Conservation (phyloP, 129 eudicot species). For the Apium graveolens region DNA sequence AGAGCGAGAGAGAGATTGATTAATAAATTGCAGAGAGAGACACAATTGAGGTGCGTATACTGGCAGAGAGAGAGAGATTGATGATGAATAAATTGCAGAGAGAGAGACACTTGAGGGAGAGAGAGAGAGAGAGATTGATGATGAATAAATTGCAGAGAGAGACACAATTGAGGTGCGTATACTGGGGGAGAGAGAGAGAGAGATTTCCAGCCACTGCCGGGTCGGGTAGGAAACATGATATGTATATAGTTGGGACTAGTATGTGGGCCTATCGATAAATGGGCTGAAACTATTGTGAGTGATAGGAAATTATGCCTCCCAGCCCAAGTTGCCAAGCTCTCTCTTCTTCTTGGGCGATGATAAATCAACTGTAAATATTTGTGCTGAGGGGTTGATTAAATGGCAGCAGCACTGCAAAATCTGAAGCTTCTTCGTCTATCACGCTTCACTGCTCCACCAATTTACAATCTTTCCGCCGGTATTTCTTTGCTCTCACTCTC, state of each 20-base stretch:
- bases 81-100: not conserved
- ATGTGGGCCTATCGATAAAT: not conserved
- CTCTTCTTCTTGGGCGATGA: no score
- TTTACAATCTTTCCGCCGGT: constrained; percentile 27
- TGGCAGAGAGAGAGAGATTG: no score
- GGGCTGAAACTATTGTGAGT: not conserved
- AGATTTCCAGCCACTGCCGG: no score
- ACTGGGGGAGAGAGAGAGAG: no score
- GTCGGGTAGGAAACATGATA: not conserved
- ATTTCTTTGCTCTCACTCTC: not conserved
- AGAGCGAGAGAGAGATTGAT: not conserved
- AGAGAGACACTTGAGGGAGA: no score
- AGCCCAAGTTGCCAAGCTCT: no score
- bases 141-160: not conserved
- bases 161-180: not conserved
- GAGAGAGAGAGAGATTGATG: no score
- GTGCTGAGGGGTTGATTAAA: no score
- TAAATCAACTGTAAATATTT: no score
- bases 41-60: no score
- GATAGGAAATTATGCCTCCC: no score
- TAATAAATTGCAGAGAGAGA: no score
- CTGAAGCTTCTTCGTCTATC: constrained; percentile 30
- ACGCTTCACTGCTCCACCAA: constrained; percentile 21
- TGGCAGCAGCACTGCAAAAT: constrained; percentile 23
- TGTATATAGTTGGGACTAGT: not conserved